These are phyloP conservation scores for Harrya chromipes DNA, from an alignment of 768 basidiomycete genomes.

Conservation along the genomic window DNA sequence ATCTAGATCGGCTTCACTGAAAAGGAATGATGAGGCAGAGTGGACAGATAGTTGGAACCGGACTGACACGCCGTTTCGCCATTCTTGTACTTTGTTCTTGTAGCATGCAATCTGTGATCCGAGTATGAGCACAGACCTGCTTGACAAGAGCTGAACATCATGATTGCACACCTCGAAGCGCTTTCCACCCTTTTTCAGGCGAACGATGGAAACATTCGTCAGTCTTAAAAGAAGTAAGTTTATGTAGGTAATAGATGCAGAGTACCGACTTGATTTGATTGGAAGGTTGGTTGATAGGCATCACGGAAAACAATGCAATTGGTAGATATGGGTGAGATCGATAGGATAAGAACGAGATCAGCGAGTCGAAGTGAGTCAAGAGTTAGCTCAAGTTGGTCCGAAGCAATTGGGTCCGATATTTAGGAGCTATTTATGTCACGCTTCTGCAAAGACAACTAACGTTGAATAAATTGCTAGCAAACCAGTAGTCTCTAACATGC, in stretches of 20 bases:
- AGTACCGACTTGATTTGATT: slow-evolving; percentile 78
- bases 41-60: not conserved
- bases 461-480: not conserved
- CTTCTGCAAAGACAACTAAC: too few relatives aligned
- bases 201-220: slow-evolving; percentile 95
- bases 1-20: slow-evolving; percentile 86
- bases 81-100: slow-evolving; percentile 99
- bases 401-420: not conserved
- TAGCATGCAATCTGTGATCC: slow-evolving; percentile 85
- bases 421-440: slow-evolving; percentile 15
- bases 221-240: slow-evolving; percentile 49
- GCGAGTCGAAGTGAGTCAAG: too few relatives aligned
- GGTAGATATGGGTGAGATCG: not conserved
- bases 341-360: too few relatives aligned
- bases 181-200: slow-evolving; percentile 95
- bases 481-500: not conserved
- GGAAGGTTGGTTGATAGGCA: slow-evolving; percentile 77
- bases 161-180: slow-evolving; percentile 75
- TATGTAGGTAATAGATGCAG: not conserved
- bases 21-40: slow-evolving; percentile 5
- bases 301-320: slow-evolving; percentile 1
- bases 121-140: not conserved
- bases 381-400: too few relatives aligned
- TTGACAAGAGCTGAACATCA: not conserved
- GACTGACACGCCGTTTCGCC: slow-evolving; percentile 84